A percentile compares a stretch with the other conserved stretches of the same genome.
These are phyloP conservation scores for Cytospora paraplurivora DNA, from an alignment of 2,329 filamentous ascomycete species.

Conservation along the genomic window DNA sequence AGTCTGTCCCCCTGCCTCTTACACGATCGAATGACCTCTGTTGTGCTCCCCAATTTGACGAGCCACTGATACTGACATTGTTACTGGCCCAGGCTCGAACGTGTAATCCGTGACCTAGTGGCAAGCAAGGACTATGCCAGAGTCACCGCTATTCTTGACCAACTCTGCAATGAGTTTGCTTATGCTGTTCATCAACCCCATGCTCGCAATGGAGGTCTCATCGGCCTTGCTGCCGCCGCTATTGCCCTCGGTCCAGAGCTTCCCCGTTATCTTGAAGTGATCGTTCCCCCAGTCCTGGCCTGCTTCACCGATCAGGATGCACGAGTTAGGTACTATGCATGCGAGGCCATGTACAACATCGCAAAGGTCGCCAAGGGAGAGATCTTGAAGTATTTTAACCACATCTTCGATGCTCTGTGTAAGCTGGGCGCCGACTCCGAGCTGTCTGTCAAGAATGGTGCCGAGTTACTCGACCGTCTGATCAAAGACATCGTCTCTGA, in stretches of 20 bases:
- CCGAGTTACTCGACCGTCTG: constrained; percentile 89
- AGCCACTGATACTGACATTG: constrained; percentile 11
- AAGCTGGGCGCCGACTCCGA: constrained; percentile 98
- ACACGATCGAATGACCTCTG: neutral
- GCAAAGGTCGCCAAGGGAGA: constrained; percentile 98
- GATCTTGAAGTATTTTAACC: constrained; percentile 95
- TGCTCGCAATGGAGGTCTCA: constrained; percentile 92
- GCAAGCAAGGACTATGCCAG: constrained; percentile 74
- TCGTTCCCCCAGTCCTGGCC: constrained; percentile 92
- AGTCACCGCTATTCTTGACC: constrained; percentile 87
- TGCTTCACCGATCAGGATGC: constrained; percentile 99
- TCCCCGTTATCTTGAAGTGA: constrained; percentile 86
- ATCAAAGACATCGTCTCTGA: constrained; percentile 97
- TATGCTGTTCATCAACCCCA: constrained; percentile 97
- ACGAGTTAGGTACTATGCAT: constrained; percentile 94
- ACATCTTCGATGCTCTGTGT: constrained; percentile 95
- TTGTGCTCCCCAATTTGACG: neutral
- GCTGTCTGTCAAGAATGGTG: constrained; percentile 95
- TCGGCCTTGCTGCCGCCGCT: constrained; percentile 90
- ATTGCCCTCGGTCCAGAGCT: constrained; percentile 93
- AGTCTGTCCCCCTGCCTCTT: constrained; percentile 61
- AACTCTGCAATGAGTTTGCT: constrained; percentile 96
- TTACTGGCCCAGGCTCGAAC: constrained; percentile 69
- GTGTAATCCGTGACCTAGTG: constrained; percentile 82
- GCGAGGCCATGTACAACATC: constrained; percentile 99